Base-by-base conservation (phyloP, 2,329 filamentous ascomycete genomes). In the Acephala macrosclerotiorum region DNA sequence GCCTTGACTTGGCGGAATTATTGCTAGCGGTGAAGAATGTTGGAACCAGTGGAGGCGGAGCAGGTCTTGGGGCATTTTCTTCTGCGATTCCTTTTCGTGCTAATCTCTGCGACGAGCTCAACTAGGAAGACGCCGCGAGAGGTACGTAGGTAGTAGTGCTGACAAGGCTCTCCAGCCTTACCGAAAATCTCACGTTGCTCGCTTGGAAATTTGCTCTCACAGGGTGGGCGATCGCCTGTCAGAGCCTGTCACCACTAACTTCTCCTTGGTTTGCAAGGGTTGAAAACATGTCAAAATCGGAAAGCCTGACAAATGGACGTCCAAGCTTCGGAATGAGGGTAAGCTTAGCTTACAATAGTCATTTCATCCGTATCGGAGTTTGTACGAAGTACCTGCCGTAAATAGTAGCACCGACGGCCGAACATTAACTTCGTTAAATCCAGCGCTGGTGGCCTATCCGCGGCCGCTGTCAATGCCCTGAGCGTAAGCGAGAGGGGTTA, bases 131-230 rank as follows among this genome's bases (percentile, higher is more conserved):
- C 38, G 18, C 18, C 18, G 25, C 25, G 16, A 26, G 2, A 14
- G 12, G 20, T 12, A n/a, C n/a, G n/a, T n/a, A n/a, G 22, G 25
- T 29, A 5, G 26, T 53, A 53, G 49, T 53, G 49, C 49, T 53
- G 49, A 53, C 49, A 53, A 29, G 49, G 49, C 25, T 53, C 11
- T 29, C 45, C 49, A 53, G 49, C 49, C 49, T 53, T 33, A 53
- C 33, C 49, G 49, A 53, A 26, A 16, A 53, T 53, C 49, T 53
- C 49, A 33, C 49, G 49, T 53, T 53, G 49, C 49, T 53, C 12
- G 25, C 3, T n/a, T 16, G 4, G 49, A 7, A 33, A 18, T 53
- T 53, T 33, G 25, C 25, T 14, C 6, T 16, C 26, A 29, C 1
- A 16, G 49, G 22, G n/a, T n/a, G n/a, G 26, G 22, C 49, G 25